These are phyloP conservation scores for Hevea brasiliensis DNA, from an alignment of 345 rosid species.

Conservation along the genomic window DNA sequence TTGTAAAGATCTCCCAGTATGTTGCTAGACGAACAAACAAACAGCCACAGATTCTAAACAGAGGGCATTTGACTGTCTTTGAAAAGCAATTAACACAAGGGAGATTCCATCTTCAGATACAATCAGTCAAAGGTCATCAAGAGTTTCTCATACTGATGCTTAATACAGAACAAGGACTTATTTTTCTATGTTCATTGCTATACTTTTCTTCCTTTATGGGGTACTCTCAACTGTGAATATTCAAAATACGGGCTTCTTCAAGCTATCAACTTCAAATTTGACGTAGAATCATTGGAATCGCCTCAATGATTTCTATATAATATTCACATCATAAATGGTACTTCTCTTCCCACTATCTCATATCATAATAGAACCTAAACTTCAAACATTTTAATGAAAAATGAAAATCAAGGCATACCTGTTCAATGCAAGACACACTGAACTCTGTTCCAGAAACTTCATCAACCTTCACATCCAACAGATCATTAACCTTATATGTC, in stretches of 20 bases:
- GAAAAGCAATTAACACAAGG: not conserved
- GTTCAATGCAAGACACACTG: constrained; percentile 79
- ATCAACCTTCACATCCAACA: constrained; percentile 81
- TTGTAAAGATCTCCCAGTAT: not conserved
- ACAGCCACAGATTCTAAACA: not conserved
- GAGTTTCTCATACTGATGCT: not conserved
- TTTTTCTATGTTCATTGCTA: not conserved
- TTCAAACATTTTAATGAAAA: not conserved
- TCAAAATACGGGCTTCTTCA: not conserved
- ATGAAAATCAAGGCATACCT: constrained; percentile 42
- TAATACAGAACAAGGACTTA: not conserved
- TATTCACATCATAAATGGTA: not conserved
- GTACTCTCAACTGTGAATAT: not conserved
- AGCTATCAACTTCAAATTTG: not conserved
- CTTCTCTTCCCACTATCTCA: not conserved
- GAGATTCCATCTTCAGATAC: not conserved
- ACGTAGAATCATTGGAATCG: not conserved
- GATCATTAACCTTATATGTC: constrained; percentile 80
- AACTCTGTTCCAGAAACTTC: constrained; percentile 75
- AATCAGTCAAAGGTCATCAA: not conserved
- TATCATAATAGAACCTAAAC: not conserved
- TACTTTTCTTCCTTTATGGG: not conserved
- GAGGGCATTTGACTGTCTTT: too few species aligned
- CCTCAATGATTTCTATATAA: not conserved
- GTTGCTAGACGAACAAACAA: not conserved